Conservation (phyloP, 768 basidiomycete species). For the Stropharia rugosoannulata region DNA sequence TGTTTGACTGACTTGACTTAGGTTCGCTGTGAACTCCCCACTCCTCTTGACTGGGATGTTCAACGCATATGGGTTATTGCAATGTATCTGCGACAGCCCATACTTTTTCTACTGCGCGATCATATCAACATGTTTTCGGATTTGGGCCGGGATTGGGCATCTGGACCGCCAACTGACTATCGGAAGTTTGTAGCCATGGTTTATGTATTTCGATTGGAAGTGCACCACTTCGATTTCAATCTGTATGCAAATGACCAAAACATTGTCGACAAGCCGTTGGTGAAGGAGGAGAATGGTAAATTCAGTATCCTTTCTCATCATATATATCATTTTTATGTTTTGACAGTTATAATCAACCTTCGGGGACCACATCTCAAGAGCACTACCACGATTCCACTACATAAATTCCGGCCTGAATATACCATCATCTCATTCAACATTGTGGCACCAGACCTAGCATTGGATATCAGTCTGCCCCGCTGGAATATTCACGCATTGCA, state of each 20-base stretch:
- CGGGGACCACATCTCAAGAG: slow-evolving; percentile 56
- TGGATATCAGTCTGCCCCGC: slow-evolving; percentile 71
- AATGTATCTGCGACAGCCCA: slow-evolving; percentile 69
- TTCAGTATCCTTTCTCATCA: not conserved
- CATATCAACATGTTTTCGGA: slow-evolving; percentile 95
- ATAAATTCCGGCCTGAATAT: slow-evolving; percentile 68
- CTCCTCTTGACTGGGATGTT: slow-evolving; percentile 81
- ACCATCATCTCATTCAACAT: slow-evolving; percentile 66
- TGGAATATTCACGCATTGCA: slow-evolving; percentile 89
- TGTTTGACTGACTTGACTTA: slow-evolving; percentile 24
- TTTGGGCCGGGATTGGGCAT: slow-evolving; percentile 88
- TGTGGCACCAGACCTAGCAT: slow-evolving; percentile 53
- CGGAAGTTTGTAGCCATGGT: slow-evolving; percentile 81
- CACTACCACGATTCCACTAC: slow-evolving; percentile 60
- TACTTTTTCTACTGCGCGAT: slow-evolving; percentile 81
- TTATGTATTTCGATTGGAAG: slow-evolving; percentile 67
- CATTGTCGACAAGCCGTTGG: slow-evolving; percentile 86
- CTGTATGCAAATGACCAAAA: slow-evolving; percentile 95
- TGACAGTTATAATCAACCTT: slow-evolving; percentile 71
- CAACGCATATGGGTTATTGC: slow-evolving; percentile 77
- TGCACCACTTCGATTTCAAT: slow-evolving; percentile 77
- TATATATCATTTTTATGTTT: not conserved
- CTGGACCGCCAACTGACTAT: slow-evolving; percentile 79
- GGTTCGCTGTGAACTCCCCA: slow-evolving; percentile 74
- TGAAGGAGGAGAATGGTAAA: slow-evolving; percentile 82